Evolutionary conservation across 2,329 filamentous ascomycete species (phyloP), one percentile per base, ranked within the genome.

Genomic region (Dothistroma septosporum): DNA sequence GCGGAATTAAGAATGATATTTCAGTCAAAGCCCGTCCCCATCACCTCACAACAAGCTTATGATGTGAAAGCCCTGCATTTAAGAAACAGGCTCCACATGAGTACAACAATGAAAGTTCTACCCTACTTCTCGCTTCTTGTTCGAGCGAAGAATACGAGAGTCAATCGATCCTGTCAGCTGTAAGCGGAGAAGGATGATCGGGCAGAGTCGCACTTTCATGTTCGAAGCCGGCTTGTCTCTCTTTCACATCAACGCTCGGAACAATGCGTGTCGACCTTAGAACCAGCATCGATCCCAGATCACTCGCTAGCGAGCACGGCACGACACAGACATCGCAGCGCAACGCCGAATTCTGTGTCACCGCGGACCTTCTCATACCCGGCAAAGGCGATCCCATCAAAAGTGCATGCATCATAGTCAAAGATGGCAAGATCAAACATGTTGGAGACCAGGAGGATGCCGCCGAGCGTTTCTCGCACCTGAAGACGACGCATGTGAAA

Each of bases 381-480:
- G 80, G 79, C n/a, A 74, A 74, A 19, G 79, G 78, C 5, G 61
- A 77, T 11, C 79, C 80, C 7, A 64, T 78, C 60, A 64, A 69
- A 35, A 61, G 79, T 49, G 76, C 70, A 16, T 74, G 74, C 6
- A 64, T 82, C 22, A 72, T 79, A 19, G 37, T 79, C 57, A 66
- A 76, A 54, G 74, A 72, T 48, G 69, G 65, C 41, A 75, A 72
- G 50, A 80, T 82, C 54, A 73, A 67, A 22, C 78, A 74, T 68
- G 76, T 78, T 21, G 77, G 78, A 4, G 41, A 63, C 7, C 64
- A 72, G 49, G 47, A 62, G 12, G 32, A 57, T 24, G 35, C 65
- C 21, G 19, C 50, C 21, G 22, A 19, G 19, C 24, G 47, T 1
- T 66, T 55, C 48, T 62, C 67, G 7, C 11, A 68, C 5, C 56